Evolutionary conservation across 2,329 filamentous ascomycete genomes (phyloP).

Genomic region (Monosporascus ibericus): DNA sequence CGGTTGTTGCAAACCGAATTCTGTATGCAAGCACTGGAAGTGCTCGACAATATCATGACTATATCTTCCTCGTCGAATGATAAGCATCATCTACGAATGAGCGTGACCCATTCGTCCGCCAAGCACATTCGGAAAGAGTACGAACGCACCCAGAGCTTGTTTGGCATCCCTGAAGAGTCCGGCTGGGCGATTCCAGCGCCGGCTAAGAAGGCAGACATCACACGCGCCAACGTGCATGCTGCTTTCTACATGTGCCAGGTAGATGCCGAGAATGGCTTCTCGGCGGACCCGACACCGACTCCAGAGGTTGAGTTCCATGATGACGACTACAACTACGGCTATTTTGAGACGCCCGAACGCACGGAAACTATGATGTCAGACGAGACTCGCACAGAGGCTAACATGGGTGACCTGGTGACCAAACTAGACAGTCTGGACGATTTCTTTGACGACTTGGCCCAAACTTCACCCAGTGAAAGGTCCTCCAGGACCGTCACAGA

Average conservation of each 20-base stretch:
- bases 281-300: constrained; percentile 59
- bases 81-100: constrained; percentile 93
- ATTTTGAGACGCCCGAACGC: constrained; percentile 66
- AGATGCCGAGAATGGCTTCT: constrained; percentile 49
- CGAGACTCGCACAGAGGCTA: constrained; percentile 63
- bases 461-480: constrained; percentile 55
- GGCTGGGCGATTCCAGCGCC: constrained; percentile 96
- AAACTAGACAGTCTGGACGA: constrained; percentile 76
- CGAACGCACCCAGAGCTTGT: constrained; percentile 86
- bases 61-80: constrained; percentile 91
- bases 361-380: constrained; percentile 93
- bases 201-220: constrained; percentile 79
- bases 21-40: constrained; percentile 84
- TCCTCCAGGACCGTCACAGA: constrained; percentile 60
- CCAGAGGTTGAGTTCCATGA: constrained; percentile 88
- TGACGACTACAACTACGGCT: constrained; percentile 80
- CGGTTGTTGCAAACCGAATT: constrained; percentile 87
- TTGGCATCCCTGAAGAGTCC: constrained; percentile 91
- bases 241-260: constrained; percentile 91
- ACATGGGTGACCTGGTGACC: constrained; percentile 76
- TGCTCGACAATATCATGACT: constrained; percentile 91
- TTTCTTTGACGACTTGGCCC: constrained; percentile 67
- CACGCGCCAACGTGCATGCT: constrained; percentile 86
- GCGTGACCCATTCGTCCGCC: constrained; percentile 86
- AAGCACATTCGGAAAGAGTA: constrained; percentile 88